phyloP scores from a whole-genome alignment of 2,329 filamentous ascomycete genomes.

The Emergomyces pasteurianus region DNA sequence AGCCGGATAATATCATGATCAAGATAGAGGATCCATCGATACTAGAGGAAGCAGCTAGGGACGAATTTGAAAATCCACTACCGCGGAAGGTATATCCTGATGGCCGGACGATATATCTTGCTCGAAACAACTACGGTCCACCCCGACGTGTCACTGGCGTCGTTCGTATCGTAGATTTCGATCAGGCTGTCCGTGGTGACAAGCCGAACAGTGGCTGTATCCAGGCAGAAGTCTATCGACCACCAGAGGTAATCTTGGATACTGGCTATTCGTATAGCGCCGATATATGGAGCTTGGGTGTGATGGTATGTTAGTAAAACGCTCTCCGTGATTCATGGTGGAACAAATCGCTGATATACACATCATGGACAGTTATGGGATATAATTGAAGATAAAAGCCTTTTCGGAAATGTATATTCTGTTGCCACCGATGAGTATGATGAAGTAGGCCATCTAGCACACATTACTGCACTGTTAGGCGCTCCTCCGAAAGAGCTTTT shows the following conservation, averaged over 20 bases:
- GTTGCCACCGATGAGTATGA: conserved; percentile 12
- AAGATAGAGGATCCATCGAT: conserved; percentile 18
- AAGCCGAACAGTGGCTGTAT: conserved; percentile 30
- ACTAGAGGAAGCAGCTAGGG: conserved; percentile 14
- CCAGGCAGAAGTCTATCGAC: conserved; percentile 30
- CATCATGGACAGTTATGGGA: conserved; percentile 17
- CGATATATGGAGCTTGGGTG: conserved; percentile 28
- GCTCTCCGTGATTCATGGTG: too few relatives aligned
- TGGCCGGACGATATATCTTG: conserved; percentile 23
- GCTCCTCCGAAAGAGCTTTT: conserved; percentile 11
- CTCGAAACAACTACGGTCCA: conserved; percentile 21
- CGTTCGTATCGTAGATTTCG: conserved; percentile 24
- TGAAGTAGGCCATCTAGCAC: conserved; percentile 14
- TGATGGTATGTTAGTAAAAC: conserved; percentile 17
- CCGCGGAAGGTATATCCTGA: conserved; percentile 19
- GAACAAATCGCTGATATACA: too few relatives aligned
- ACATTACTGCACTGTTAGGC: conserved; percentile 17
- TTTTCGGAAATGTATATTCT: conserved; percentile 16
- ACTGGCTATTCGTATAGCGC: conserved; percentile 24
- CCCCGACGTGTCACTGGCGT: conserved; percentile 12
- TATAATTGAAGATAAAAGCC: conserved; percentile 17
- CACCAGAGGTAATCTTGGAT: conserved; percentile 26
- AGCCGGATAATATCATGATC: conserved; percentile 33
- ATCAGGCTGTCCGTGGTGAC: conserved; percentile 20
- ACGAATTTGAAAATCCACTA: conserved; percentile 19